Evolutionary conservation across 495 filamentous ascomycete species (phyloP), one percentile per base, ranked within the genome.

Genomic region (Neurospora hispaniola): DNA sequence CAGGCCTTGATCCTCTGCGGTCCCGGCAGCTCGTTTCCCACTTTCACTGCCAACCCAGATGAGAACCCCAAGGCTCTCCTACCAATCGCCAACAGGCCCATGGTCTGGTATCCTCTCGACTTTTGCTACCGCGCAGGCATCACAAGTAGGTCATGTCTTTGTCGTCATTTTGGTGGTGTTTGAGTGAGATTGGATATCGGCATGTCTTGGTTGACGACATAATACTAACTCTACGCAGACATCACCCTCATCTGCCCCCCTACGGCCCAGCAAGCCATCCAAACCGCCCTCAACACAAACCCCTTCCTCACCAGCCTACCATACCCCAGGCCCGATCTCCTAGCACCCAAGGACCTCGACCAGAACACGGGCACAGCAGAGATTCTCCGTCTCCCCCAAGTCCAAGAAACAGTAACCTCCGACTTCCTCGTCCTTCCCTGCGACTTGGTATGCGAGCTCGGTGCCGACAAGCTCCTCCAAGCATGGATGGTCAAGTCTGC

Each of bases 1-100:
- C 96, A 98, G 81, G 95, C 96, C 76, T 82, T 98, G 70, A 96
- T 99, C 76, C 85, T 98, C 5, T 98, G 94, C 76, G 94, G 94
- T 2, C 94, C 95, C 69, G 96, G 96, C 71, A 90, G 92, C 16
- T 94, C 91, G 3, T 90, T 98, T 71, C 92, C 91, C 44, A 97
- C 96, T 0, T 97, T 98, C 82, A 97, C 94, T 4, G 90, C 93
- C 9, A 93, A 92, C 71, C 91, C 94, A 5, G 91, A 95, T 80
- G 93, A 97, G 77, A 90, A 90, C 72, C 94, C 94, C 4, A 99
- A 98, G 83, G 92, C 92, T 69, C 88, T 99, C 10, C 84, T 98
- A 38, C 94, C 94, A 9, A 91, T 98, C 70, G 96, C 95, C 72
- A 98, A 98, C 81, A 86, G 94, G 72, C 95, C 95, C 0, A 97